Percentiles rank a stretch among this genome's conserved stretches.
These are phyloP conservation scores for Trichoderma koningiopsis DNA, from an alignment of 2,329 filamentous ascomycete species.

Conservation along the genomic window DNA sequence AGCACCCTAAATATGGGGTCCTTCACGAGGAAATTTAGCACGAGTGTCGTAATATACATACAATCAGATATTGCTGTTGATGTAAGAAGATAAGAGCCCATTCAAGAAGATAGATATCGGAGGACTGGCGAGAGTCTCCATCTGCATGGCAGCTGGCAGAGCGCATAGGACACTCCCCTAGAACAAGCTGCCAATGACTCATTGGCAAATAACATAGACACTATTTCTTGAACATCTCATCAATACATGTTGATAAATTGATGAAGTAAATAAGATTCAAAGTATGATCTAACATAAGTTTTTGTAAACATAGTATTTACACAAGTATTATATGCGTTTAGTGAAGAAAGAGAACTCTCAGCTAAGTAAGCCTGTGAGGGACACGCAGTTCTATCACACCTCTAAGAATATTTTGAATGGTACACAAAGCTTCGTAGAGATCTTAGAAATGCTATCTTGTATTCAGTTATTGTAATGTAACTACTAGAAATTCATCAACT, in stretches of 20 bases:
- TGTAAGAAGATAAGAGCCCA: neutral
- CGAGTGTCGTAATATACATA: neutral
- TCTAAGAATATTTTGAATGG: neutral
- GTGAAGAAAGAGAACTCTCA: neutral
- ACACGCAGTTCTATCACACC: neutral
- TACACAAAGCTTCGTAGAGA: neutral
- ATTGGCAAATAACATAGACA: neutral
- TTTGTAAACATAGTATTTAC: neutral
- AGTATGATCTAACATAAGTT: neutral
- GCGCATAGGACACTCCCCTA: neutral
- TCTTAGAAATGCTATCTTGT: neutral
- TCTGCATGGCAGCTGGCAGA: slow-evolving; percentile 2
- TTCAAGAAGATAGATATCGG: neutral
- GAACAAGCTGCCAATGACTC: neutral
- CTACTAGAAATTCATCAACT: neutral
- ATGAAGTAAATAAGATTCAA: neutral
- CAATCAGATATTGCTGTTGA: neutral
- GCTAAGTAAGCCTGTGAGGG: neutral
- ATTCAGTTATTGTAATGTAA: neutral
- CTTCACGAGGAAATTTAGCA: neutral
- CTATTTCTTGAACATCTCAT: neutral
- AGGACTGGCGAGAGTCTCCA: neutral
- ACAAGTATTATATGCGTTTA: neutral
- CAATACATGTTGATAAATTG: neutral
- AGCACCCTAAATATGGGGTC: neutral